phyloP scores from a whole-genome alignment of 1,284 basidiomycete species.

The Cutaneotrichosporon sp. region DNA sequence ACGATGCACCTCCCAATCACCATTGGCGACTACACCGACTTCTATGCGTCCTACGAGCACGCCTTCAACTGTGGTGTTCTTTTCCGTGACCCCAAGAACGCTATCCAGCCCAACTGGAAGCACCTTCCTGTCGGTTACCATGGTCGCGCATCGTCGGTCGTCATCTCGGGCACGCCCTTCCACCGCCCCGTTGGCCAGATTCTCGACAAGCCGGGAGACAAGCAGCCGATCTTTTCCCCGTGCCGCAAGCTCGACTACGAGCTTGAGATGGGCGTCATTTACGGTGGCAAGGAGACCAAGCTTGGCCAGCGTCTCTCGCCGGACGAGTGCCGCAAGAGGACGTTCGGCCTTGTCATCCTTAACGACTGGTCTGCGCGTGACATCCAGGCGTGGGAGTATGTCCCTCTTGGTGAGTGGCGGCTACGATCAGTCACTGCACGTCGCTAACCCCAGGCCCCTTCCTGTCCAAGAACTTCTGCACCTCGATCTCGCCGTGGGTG shows the following conservation, averaged over 20 bases:
- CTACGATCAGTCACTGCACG: too few relatives aligned
- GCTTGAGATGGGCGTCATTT: constrained; percentile 26
- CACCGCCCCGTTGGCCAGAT: constrained; percentile 24
- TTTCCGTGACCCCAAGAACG: constrained; percentile 21
- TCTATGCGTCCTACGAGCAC: constrained; percentile 23
- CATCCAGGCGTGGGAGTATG: constrained; percentile 26
- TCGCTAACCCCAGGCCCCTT: constrained; percentile 12
- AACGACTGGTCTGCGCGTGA: constrained; percentile 33
- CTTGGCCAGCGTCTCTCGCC: constrained; percentile 20
- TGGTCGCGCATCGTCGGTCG: constrained; percentile 22
- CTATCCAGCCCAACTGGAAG: constrained; percentile 25
- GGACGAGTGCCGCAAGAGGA: constrained; percentile 18
- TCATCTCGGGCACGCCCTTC: constrained; percentile 22
- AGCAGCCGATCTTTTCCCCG: constrained; percentile 19
- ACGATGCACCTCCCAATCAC: constrained; percentile 17
- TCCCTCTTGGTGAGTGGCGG: constrained; percentile 9
- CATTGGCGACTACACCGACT: constrained; percentile 24
- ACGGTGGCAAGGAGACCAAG: constrained; percentile 19
- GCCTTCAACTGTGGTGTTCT: constrained; percentile 24
- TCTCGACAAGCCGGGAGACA: constrained; percentile 21
- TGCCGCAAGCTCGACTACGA: constrained; percentile 26
- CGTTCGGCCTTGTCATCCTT: constrained; percentile 25
- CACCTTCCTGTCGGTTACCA: constrained; percentile 28
- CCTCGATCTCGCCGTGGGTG: constrained; percentile 28
- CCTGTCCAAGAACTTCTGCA: constrained; percentile 30